phyloP scores from a whole-genome alignment of 306 rosid genomes.

The Corylus avellana region DNA sequence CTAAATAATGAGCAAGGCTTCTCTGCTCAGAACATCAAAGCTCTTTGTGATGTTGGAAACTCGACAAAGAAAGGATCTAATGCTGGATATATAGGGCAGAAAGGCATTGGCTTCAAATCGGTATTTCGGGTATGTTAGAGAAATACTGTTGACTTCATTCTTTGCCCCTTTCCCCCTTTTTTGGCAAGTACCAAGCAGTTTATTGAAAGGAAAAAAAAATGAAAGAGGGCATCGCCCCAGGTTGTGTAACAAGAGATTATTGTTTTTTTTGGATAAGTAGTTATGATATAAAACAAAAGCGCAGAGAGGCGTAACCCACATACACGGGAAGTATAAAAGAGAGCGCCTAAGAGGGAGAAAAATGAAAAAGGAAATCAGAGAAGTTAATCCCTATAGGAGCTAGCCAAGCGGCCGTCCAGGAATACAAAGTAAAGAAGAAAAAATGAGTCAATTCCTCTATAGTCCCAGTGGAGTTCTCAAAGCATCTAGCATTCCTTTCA shows the following conservation, averaged over 20 bases:
- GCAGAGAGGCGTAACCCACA: too few relatives aligned
- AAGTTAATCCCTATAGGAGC: too few relatives aligned
- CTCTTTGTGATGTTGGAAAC: conserved; percentile 96
- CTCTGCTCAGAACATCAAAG: conserved; percentile 79
- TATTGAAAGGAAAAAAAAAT: neutral
- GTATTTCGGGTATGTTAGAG: conserved; percentile 82
- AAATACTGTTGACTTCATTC: neutral
- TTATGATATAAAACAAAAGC: too few relatives aligned
- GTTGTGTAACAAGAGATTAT: neutral
- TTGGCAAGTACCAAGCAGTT: neutral
- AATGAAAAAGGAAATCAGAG: too few relatives aligned
- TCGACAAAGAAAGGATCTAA: conserved; percentile 90
- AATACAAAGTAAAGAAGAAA: too few relatives aligned
- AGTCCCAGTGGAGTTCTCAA: too few relatives aligned
- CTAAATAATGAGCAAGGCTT: conserved; percentile 90
- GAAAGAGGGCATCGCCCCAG: neutral
- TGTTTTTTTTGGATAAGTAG: too few relatives aligned
- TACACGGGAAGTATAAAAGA: too few relatives aligned
- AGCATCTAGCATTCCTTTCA: too few relatives aligned
- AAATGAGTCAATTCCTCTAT: too few relatives aligned
- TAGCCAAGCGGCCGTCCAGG: too few relatives aligned
- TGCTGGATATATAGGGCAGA: conserved; percentile 93
- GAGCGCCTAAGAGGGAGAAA: too few relatives aligned
- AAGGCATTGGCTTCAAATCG: conserved; percentile 98
- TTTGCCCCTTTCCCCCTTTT: neutral